These are phyloP conservation scores for Flaveria brownii DNA, from an alignment of 129 eudicot species.

Conservation along the genomic window DNA sequence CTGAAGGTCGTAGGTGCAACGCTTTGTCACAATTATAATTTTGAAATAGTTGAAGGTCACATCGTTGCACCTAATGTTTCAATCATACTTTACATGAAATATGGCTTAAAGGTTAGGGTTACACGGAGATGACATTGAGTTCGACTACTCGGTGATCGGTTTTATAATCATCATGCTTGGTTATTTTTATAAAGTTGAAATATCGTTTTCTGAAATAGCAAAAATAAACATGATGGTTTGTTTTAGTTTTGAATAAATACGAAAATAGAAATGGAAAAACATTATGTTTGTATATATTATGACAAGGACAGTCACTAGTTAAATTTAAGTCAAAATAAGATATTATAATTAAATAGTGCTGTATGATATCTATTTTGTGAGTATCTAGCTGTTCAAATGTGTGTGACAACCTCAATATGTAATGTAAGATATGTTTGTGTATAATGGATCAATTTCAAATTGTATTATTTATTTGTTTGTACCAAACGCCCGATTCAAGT, in stretches of 20 bases:
- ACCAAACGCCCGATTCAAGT: too few species aligned
- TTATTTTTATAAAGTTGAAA: background rate
- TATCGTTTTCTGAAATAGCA: background rate
- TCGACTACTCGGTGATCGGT: constrained; percentile 9
- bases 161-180: background rate
- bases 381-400: too few species aligned
- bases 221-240: background rate
- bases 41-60: constrained; percentile 53
- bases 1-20: constrained; percentile 58
- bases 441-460: too few species aligned
- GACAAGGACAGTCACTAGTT: too few species aligned
- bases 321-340: too few species aligned
- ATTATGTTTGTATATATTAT: background rate
- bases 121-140: constrained; percentile 46
- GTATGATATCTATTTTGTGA: too few species aligned
- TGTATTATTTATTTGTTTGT: too few species aligned
- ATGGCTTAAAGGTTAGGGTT: constrained; percentile 62
- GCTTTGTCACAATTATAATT: constrained; percentile 46
- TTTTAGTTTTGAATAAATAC: background rate
- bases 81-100: constrained; percentile 61
- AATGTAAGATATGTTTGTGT: too few species aligned
- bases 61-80: constrained; percentile 55
- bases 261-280: too few species aligned
- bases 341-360: too few species aligned
- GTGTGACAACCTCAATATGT: too few species aligned